These are phyloP conservation scores for Alliaria petiolata DNA, from an alignment of 345 rosid genomes.

Conservation along the genomic window DNA sequence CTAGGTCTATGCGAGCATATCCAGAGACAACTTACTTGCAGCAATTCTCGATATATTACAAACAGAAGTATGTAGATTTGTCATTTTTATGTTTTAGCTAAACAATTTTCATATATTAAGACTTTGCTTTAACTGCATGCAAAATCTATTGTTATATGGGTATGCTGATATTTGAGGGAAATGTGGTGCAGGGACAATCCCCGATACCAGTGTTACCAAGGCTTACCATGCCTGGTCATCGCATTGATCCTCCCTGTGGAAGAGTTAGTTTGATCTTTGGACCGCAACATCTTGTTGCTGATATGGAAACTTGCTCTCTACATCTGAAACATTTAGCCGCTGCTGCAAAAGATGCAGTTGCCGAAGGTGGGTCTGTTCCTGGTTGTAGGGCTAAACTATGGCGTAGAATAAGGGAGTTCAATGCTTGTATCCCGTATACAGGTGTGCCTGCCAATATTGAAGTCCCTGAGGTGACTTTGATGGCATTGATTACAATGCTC, in stretches of 20 bases:
- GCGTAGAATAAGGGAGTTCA: constrained; percentile 99
- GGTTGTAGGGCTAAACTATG: constrained; percentile 95
- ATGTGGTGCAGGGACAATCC: constrained; percentile 64
- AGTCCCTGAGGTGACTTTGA: constrained; percentile 93
- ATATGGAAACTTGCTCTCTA: constrained; percentile 68
- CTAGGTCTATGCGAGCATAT: constrained; percentile 91
- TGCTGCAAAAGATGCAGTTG: constrained; percentile 98
- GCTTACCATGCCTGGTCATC: constrained; percentile 99
- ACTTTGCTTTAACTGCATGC: background rate
- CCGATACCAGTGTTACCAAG: constrained; percentile 88
- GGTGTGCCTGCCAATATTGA: constrained; percentile 85
- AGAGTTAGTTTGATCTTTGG: constrained; percentile 62
- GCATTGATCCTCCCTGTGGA: constrained; percentile 97
- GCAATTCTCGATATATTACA: constrained; percentile 96
- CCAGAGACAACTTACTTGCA: constrained; percentile 93
- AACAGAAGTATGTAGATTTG: constrained; percentile 72
- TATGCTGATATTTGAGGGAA: constrained; percentile 7
- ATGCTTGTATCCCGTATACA: constrained; percentile 82
- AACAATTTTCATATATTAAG: background rate
- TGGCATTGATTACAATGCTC: constrained; percentile 99
- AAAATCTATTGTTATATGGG: background rate
- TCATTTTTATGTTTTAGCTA: background rate
- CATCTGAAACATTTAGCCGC: constrained; percentile 96
- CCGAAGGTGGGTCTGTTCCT: constrained; percentile 94
- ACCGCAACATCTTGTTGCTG: constrained; percentile 49